A percentile compares a stretch with the other conserved stretches of the same genome.
Conservation (phyloP, 345 rosid species). For the Aquilaria yunnanensis region DNA sequence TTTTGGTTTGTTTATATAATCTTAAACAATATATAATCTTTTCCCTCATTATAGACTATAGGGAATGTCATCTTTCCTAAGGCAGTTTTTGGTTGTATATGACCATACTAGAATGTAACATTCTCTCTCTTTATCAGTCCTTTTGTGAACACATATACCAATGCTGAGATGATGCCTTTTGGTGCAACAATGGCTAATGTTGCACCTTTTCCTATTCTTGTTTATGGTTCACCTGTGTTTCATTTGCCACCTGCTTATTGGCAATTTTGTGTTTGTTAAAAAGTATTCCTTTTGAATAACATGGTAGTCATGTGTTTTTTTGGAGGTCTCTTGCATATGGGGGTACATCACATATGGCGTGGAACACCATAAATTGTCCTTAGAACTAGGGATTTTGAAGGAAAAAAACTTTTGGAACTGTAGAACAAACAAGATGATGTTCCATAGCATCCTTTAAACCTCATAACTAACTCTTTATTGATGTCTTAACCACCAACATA, state of each 20-base stretch:
- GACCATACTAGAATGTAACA: slow-evolving; percentile 31
- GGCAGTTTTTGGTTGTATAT: slow-evolving; percentile 18
- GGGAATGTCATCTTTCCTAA: slow-evolving; percentile 29
- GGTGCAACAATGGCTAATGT: slow-evolving; percentile 22
- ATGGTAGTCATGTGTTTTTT: neutral
- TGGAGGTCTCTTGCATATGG: neutral
- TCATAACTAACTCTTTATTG: neutral
- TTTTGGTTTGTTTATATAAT: neutral
- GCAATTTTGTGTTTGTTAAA: slow-evolving; percentile 17
- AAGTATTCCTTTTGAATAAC: neutral
- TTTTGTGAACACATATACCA: slow-evolving; percentile 22
- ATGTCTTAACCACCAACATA: no score
- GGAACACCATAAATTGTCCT: slow-evolving; percentile 5
- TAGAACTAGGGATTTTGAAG: slow-evolving; percentile 17
- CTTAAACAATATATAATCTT: slow-evolving; percentile 2
- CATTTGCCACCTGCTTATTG: slow-evolving; percentile 24
- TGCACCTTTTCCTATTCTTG: slow-evolving; percentile 20
- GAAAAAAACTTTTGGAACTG: slow-evolving; percentile 12
- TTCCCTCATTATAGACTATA: slow-evolving; percentile 10
- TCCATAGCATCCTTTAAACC: neutral
- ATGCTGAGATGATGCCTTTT: slow-evolving; percentile 27
- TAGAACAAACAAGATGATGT: neutral
- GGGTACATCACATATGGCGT: slow-evolving; percentile 6
- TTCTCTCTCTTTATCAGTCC: slow-evolving; percentile 20
- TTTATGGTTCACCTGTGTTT: slow-evolving; percentile 25